phyloP scores from a whole-genome alignment of 345 rosid genomes.

The Abelmoschus esculentus region DNA sequence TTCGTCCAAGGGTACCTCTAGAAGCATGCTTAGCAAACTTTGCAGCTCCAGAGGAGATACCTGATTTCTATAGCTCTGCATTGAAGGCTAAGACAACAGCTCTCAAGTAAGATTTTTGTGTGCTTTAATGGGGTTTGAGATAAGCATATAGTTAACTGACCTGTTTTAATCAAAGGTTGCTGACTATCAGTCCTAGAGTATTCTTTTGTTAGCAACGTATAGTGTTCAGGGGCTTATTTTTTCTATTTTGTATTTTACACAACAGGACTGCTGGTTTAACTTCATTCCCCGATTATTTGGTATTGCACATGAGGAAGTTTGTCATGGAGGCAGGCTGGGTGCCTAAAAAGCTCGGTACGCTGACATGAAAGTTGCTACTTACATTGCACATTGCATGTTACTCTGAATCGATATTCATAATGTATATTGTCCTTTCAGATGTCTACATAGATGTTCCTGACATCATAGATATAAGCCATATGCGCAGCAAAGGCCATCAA shows the following conservation, averaged over 20 bases:
- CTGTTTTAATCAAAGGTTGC: background rate
- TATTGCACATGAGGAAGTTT: constrained; percentile 94
- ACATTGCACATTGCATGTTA: background rate
- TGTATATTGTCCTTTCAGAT: constrained; percentile 39
- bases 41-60: constrained; percentile 76
- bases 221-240: background rate
- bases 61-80: constrained; percentile 83
- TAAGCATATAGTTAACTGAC: background rate
- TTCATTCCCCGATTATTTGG: constrained; percentile 93
- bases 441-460: constrained; percentile 95
- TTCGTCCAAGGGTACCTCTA: constrained; percentile 93
- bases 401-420: background rate
- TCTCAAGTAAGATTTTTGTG: constrained; percentile 51
- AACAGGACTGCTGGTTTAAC: constrained; percentile 85
- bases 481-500: constrained; percentile 93
- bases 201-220: background rate
- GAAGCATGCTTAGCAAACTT: constrained; percentile 85
- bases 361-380: constrained; percentile 7
- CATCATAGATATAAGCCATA: constrained; percentile 79
- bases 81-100: constrained; percentile 83
- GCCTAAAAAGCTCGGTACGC: constrained; percentile 91
- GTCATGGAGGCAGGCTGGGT: constrained; percentile 99
- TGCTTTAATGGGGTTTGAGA: background rate
- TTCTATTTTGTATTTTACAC: constrained; percentile 9
- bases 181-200: background rate